Evolutionary conservation across 2,329 filamentous ascomycete species (phyloP), one percentile per base, ranked within the genome.

Genomic region (Rhynchosporium secalis): DNA sequence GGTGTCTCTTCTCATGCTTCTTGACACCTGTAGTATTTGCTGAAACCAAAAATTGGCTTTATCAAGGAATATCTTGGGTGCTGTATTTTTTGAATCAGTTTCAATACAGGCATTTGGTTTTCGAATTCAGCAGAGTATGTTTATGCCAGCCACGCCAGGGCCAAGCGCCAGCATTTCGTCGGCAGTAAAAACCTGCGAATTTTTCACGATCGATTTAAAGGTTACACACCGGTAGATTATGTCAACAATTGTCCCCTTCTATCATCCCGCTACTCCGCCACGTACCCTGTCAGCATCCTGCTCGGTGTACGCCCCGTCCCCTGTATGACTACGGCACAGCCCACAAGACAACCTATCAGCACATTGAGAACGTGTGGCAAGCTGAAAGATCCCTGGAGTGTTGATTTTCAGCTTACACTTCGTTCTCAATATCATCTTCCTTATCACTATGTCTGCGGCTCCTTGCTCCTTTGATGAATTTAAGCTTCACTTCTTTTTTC

Each of bases 351-450:
- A 10, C 54, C 54, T 56, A 56, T 56, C 28, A 56, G 29, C 13
- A 26, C 1, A 9, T 12, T 2, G 10, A 28, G 20, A 56, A 2
- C 3, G 3, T 26, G 31, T 31, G 54, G 45, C 40, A 46, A 56
- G 54, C 54, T 46, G 54, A 56, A 56, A 46, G 54, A 43, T 13
- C 54, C 54, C 54, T 56, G 54, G 33, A 56, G 28, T 26, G 28
- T 46, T 13, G 54, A 4, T 20, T 20, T 45, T 31, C 38, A 20
- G 43, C 28, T 33, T 33, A 46, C 54, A 43, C 12, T 28, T 9
- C 33, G 12, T 31, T 56, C 54, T 56, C 54, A 45, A 20, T 29
- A 20, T 56, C 54, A 56, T 31, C 54, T 6, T 10, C 33, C 9
- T 36, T 36, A 36, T 36, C n/a, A 48, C n/a, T 48, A 48, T 15